A percentile compares a stretch with the other conserved stretches of the same genome.
These are phyloP conservation scores for Caloboletus inedulis DNA, from an alignment of 1,284 basidiomycete species.

Conservation along the genomic window DNA sequence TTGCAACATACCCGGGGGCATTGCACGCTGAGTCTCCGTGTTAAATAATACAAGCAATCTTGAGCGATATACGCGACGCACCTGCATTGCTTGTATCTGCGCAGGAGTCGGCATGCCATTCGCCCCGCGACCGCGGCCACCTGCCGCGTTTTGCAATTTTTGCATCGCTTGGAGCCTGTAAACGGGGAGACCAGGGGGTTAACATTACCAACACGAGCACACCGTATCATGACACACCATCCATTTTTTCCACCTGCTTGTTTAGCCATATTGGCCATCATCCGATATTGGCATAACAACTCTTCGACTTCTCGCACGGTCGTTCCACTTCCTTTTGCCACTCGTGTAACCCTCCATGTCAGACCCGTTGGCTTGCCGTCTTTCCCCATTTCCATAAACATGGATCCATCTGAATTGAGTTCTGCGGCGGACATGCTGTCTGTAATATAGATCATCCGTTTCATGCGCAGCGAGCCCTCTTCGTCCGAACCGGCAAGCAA, in stretches of 20 bases:
- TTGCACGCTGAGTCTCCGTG: constrained; percentile 55
- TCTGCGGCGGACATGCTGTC: constrained; percentile 95
- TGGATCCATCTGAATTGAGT: constrained; percentile 92
- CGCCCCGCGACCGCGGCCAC: constrained; percentile 78
- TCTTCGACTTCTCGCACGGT: constrained; percentile 97
- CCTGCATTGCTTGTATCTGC: constrained; percentile 93
- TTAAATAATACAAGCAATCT: constrained; percentile 10
- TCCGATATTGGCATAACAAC: constrained; percentile 89
- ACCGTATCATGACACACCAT: constrained; percentile 49
- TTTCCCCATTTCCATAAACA: constrained; percentile 82
- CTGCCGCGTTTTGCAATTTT: constrained; percentile 84
- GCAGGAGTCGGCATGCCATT: constrained; percentile 86
- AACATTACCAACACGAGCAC: constrained; percentile 2
- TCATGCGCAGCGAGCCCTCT: constrained; percentile 88
- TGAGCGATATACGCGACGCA: constrained; percentile 33
- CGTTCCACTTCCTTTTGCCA: constrained; percentile 94
- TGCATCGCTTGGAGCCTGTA: constrained; percentile 80
- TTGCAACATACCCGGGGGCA: constrained; percentile 88
- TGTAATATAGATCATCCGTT: constrained; percentile 98
- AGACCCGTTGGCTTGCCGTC: constrained; percentile 79
- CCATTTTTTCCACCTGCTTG: constrained; percentile 96
- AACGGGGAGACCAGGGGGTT: neutral
- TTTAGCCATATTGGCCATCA: constrained; percentile 98
- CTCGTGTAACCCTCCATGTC: constrained; percentile 84
- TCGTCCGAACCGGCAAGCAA: constrained; percentile 89